Base-by-base conservation (phyloP, 225 moss, liverwort and hornwort genomes). In the Lunularia cruciata region DNA sequence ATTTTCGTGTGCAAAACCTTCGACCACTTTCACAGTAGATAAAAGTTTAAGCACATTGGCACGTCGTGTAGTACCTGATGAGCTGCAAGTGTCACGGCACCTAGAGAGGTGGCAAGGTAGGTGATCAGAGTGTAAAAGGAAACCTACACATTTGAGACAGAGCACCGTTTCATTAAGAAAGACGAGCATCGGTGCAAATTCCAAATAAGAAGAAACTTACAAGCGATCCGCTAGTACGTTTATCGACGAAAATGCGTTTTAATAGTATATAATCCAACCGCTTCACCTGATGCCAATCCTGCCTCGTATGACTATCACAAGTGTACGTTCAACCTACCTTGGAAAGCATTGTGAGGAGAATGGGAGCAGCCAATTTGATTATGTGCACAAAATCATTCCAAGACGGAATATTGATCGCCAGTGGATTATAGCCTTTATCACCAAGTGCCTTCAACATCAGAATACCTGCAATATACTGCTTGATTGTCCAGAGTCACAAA, bases 341-440 rank as follows among this genome's bases (percentile, higher is more conserved):
- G 45, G 95, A 95, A 28, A 92, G 83, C 95, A 95, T 95, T 34
- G 88, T 88, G 57, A 92, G 70, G 40, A 92, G 92, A 56, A 95
- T 83, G 47, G 95, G 95, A 57, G 78, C 92, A 38, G 92, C 89
- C 31, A 92, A 72, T 60, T 84, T 88, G 45, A 84, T 68, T 77
- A 95, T 90, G 60, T 84, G 85, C 40, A 66, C 26, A 45, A 95
- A 84, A 68, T 95, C 89, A 48, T 75, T 73, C 22, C 73, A 16
- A 31, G 86, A 88, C 8, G 92, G 95, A 33, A 81, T 70, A 60
- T 75, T 72, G 40, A 92, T 83, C 34, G 84, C 84, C 53, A 92
- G 65, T 61, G 92, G 84, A 53, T 78, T 88, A 55, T 95, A 95
- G 53, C 95, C 95, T 71, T 95, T 95, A 52, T 68, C 39, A 49